Percentiles rank a stretch among this genome's conserved stretches.
phyloP scores from a whole-genome alignment of 352 stramenopile genomes.

The Globisporangium cederbergense region DNA sequence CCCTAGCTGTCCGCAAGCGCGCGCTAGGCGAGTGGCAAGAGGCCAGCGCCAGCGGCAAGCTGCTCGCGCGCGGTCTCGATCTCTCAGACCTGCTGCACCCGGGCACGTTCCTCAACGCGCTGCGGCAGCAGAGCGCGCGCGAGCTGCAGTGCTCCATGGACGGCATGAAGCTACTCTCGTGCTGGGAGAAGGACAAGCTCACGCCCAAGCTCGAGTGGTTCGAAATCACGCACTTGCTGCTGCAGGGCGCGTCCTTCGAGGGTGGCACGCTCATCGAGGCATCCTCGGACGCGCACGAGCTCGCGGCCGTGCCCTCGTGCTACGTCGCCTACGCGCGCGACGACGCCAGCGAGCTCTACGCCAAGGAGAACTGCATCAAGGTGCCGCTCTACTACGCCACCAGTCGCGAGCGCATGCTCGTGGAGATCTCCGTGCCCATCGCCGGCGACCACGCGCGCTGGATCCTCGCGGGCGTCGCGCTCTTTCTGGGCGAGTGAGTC shows the following conservation, averaged over 20 bases:
- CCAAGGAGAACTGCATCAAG: slow-evolving; percentile 69
- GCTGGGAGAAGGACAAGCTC: slow-evolving; percentile 79
- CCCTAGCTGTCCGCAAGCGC: slow-evolving; percentile 70
- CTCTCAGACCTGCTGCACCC: slow-evolving; percentile 91
- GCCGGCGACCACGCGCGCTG: slow-evolving; percentile 64
- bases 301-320: slow-evolving; percentile 76
- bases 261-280: slow-evolving; percentile 74
- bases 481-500: slow-evolving; percentile 78
- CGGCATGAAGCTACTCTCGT: slow-evolving; percentile 87
- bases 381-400: slow-evolving; percentile 81
- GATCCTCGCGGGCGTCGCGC: slow-evolving; percentile 77
- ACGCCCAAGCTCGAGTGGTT: slow-evolving; percentile 65
- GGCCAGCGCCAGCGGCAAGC: slow-evolving; percentile 40
- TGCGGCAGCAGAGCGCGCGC: slow-evolving; percentile 90
- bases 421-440: slow-evolving; percentile 81
- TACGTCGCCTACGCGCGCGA: slow-evolving; percentile 79
- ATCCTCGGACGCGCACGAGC: slow-evolving; percentile 75
- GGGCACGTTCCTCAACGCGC: slow-evolving; percentile 92
- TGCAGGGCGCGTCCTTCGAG: slow-evolving; percentile 89
- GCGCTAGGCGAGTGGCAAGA: slow-evolving; percentile 87
- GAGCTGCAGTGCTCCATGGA: slow-evolving; percentile 87
- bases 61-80: slow-evolving; percentile 79
- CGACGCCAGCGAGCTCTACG: slow-evolving; percentile 72
- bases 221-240: slow-evolving; percentile 70
- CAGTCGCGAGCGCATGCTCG: slow-evolving; percentile 71